phyloP scores from a whole-genome alignment of 176 grass and related monocot genomes.

The Oryza nivara region DNA sequence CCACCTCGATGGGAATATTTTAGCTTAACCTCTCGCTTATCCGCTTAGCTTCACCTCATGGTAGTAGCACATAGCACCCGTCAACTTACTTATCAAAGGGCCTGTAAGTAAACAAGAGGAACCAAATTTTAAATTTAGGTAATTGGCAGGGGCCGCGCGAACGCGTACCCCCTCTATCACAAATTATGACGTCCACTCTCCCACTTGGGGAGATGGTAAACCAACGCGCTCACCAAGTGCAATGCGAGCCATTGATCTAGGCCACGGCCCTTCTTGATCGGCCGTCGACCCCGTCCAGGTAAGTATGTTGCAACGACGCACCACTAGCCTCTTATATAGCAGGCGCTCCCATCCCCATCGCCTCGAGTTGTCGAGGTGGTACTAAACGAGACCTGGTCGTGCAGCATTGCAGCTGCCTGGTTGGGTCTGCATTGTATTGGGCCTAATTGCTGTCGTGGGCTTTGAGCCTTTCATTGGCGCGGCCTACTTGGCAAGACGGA shows the following conservation, averaged over 20 bases:
- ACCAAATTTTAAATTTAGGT: not conserved
- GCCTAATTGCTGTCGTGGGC: not conserved
- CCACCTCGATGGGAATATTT: too few relatives aligned
- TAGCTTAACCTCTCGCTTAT: too few relatives aligned
- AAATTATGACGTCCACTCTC: constrained; percentile 67
- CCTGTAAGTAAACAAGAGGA: too few relatives aligned
- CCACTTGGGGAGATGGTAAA: constrained; percentile 46
- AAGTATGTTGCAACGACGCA: constrained; percentile 23
- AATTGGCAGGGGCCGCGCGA: constrained; percentile 38
- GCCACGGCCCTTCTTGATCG: constrained; percentile 24
- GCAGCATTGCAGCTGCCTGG: not conserved
- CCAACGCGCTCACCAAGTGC: constrained; percentile 30
- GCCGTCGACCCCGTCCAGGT: constrained; percentile 42
- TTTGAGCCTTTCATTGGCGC: not conserved
- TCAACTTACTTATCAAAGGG: not conserved
- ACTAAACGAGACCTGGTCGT: not conserved
- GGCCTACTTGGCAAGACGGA: too few relatives aligned
- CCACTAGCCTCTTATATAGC: not conserved
- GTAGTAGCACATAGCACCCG: too few relatives aligned
- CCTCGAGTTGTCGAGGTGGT: not conserved
- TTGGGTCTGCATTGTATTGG: not conserved
- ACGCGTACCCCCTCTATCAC: constrained; percentile 46
- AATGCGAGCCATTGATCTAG: constrained; percentile 25
- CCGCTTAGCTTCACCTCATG: too few relatives aligned
- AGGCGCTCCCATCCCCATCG: not conserved